A percentile compares a stretch with the other conserved stretches of the same genome.
phyloP scores from a whole-genome alignment of 805 yeast genomes.

The Schwanniomyces sp. region DNA sequence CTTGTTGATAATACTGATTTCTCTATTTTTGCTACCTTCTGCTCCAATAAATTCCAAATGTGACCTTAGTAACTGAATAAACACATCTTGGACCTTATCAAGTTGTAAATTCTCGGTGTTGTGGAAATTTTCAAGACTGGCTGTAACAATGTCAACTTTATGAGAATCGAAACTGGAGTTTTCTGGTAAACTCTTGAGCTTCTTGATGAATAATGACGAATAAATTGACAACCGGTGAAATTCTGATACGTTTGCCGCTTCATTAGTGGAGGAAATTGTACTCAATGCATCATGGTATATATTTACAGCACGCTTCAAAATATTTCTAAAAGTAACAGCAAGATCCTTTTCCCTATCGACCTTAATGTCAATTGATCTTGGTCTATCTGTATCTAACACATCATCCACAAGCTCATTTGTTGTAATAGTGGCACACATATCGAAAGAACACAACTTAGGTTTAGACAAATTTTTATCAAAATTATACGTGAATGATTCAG shows the following conservation, averaged over 20 bases:
- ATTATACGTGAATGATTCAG: conserved; percentile 9
- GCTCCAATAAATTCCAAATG: background rate
- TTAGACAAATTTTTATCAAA: conserved; percentile 19
- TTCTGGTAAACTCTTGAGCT: background rate
- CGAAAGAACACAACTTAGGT: conserved; percentile 12
- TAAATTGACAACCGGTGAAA: background rate
- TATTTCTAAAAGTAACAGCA: conserved; percentile 12
- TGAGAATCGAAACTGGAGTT: background rate
- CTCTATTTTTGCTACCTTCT: conserved; percentile 2
- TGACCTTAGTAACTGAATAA: background rate
- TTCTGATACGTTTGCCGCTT: background rate
- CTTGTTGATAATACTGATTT: conserved; percentile 9
- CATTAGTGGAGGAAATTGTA: background rate
- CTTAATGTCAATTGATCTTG: background rate
- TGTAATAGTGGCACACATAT: conserved; percentile 8
- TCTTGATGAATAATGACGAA: background rate
- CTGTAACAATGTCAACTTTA: background rate
- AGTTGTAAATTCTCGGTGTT: background rate
- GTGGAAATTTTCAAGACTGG: background rate
- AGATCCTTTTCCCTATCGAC: conserved; percentile 14
- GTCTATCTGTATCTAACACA: conserved; percentile 2
- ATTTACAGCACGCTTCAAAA: conserved; percentile 14
- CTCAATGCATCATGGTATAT: conserved; percentile 1
- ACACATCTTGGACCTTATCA: background rate
- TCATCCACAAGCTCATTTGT: conserved; percentile 16